Evolutionary conservation across 2,329 filamentous ascomycete genomes (phyloP).

Genomic region (Trichophyton rubrum): DNA sequence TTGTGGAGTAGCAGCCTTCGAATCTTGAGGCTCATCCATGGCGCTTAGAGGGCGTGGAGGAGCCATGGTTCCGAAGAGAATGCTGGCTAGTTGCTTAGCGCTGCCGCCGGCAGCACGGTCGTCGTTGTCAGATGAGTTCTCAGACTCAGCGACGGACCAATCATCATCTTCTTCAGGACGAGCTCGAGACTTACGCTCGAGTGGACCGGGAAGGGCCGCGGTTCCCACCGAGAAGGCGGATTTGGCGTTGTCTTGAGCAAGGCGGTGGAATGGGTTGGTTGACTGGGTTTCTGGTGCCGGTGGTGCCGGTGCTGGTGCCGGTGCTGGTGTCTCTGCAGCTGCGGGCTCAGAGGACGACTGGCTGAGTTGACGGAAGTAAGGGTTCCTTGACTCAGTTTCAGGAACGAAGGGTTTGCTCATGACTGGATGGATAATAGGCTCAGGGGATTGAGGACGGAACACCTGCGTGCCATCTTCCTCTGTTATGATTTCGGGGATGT

Average conservation of each 20-base stretch:
- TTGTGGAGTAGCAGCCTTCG: constrained; percentile 35
- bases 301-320: constrained; percentile 25
- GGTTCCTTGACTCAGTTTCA: constrained; percentile 77
- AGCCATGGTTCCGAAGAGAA: constrained; percentile 93
- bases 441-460: not conserved
- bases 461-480: constrained; percentile 2
- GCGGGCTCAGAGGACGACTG: constrained; percentile 47
- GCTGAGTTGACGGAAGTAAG: constrained; percentile 82
- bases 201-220: constrained; percentile 26
- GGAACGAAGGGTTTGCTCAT: constrained; percentile 32
- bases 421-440: constrained; percentile 36
- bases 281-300: constrained; percentile 46
- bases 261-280: constrained; percentile 93
- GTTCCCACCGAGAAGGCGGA: constrained; percentile 38
- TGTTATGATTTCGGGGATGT: constrained; percentile 2
- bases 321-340: constrained; percentile 33
- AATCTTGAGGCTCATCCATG: constrained; percentile 49
- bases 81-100: constrained; percentile 84
- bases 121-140: constrained; percentile 60
- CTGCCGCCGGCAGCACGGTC: constrained; percentile 67
- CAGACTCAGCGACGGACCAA: constrained; percentile 70
- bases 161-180: constrained; percentile 57
- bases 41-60: constrained; percentile 80
- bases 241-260: constrained; percentile 44
- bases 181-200: constrained; percentile 39